Evolutionary conservation across 192 early-diverging fungal genomes (phyloP).

Genomic region (Borealophlyctis nickersoniae): DNA sequence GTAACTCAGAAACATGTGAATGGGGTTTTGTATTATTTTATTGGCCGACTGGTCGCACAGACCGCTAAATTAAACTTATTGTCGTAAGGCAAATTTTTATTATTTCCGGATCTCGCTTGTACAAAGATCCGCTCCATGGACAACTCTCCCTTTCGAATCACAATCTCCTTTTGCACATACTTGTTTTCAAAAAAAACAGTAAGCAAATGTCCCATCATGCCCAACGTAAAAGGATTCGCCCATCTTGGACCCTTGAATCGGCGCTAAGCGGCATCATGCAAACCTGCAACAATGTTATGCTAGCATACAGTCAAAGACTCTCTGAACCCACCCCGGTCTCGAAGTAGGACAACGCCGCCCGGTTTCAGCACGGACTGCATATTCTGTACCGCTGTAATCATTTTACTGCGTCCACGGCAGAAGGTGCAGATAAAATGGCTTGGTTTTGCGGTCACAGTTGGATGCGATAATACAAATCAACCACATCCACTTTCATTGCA

Average conservation of each 20-base stretch:
- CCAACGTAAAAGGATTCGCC: constrained; percentile 44
- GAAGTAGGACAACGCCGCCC: constrained; percentile 44
- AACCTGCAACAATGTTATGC: no score
- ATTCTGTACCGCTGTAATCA: constrained; percentile 35
- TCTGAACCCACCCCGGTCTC: constrained; percentile 48
- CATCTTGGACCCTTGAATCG: constrained; percentile 50
- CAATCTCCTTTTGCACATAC: constrained; percentile 44
- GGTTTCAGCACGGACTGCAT: constrained; percentile 42
- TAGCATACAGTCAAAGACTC: no score
- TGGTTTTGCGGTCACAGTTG: no score
- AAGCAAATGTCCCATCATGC: constrained; percentile 48
- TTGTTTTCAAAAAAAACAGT: constrained; percentile 46
- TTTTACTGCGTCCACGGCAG: no score
- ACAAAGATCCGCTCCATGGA: constrained; percentile 50
- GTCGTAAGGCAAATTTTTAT: no score
- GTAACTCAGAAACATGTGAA: no score
- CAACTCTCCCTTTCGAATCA: constrained; percentile 47
- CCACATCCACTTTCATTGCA: no score
- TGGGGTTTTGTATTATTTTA: no score
- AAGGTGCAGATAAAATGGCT: no score
- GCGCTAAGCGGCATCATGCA: constrained; percentile 48
- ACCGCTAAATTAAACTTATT: no score
- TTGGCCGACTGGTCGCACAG: no score
- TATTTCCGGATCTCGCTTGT: constrained; percentile 41
- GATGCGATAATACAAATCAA: no score